A percentile compares a stretch with the other conserved stretches of the same genome.
Evolutionary conservation across 2,329 filamentous ascomycete species (phyloP).

Genomic region (Aspergillus udagawae): DNA sequence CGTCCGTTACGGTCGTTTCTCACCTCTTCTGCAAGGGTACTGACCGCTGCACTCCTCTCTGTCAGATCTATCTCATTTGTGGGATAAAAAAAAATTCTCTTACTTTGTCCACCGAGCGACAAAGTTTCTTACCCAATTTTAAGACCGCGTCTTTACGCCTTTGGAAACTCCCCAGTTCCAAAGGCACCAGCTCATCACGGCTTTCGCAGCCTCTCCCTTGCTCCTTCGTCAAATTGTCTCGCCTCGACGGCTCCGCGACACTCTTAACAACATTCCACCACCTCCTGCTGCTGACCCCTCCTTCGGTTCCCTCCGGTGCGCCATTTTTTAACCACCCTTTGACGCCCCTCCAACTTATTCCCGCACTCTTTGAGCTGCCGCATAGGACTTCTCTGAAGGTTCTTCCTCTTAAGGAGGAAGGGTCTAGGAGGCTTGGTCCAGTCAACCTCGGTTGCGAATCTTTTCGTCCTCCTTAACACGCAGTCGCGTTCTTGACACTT

Average conservation of each 20-base stretch:
- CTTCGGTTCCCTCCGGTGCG: constrained; percentile 31
- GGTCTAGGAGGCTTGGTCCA: constrained; percentile 98
- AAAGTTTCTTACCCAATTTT: constrained; percentile 5
- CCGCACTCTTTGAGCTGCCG: constrained; percentile 84
- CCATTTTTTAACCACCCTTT: constrained; percentile 32
- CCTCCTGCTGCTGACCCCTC: constrained; percentile 35
- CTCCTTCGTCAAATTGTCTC: constrained; percentile 43
- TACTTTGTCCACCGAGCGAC: constrained; percentile 4
- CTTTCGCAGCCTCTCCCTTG: constrained; percentile 30
- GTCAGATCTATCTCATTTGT: constrained; percentile 11
- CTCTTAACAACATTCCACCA: constrained; percentile 47
- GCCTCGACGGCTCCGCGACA: constrained; percentile 39
- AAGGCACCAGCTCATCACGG: constrained; percentile 39
- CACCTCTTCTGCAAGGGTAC: constrained; percentile 1
- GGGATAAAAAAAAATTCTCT: constrained; percentile 2
- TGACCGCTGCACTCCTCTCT: constrained; percentile 12
- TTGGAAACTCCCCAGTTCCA: constrained; percentile 36
- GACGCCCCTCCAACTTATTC: constrained; percentile 46
- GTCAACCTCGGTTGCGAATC: constrained; percentile 84
- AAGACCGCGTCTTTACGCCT: constrained; percentile 19
- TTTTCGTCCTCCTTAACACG: constrained; percentile 91
- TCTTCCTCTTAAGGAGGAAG: constrained; percentile 99
- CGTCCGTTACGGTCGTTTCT: constrained; percentile 2
- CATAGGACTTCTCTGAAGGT: constrained; percentile 97
- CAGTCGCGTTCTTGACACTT: constrained; percentile 23